These are phyloP conservation scores for Myxozyma vanderwaltii DNA, from an alignment of 805 yeast species.

Conservation along the genomic window DNA sequence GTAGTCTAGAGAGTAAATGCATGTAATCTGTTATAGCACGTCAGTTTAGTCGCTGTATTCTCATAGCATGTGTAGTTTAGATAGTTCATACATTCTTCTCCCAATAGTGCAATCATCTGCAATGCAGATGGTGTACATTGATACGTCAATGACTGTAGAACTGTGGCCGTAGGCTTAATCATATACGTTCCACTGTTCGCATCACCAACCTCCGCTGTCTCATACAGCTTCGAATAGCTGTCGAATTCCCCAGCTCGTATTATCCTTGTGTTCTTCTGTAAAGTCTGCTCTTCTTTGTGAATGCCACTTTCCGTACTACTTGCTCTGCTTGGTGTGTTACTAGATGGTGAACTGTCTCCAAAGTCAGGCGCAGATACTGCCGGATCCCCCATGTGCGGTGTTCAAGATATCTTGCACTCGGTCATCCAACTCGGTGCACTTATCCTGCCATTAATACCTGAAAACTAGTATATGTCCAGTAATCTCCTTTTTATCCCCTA, in stretches of 20 bases:
- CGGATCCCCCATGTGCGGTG: slow-evolving; percentile 12
- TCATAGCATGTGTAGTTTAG: too few species aligned
- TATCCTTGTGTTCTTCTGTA: background rate
- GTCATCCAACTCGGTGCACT: background rate
- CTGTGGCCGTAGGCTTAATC: slow-evolving; percentile 20
- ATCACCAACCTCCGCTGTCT: background rate
- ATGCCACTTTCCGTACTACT: background rate
- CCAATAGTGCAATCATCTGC: slow-evolving; percentile 20
- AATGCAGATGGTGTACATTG: slow-evolving; percentile 27
- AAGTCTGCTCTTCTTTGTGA: background rate
- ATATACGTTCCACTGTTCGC: slow-evolving; percentile 1
- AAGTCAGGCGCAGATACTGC: background rate
- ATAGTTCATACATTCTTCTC: slow-evolving; percentile 29
- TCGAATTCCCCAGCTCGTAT: background rate
- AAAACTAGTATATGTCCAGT: background rate
- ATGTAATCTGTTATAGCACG: slow-evolving; percentile 14
- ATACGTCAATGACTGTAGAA: slow-evolving; percentile 14
- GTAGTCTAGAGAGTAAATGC: slow-evolving; percentile 37
- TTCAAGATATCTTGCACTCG: background rate
- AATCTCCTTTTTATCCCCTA: background rate
- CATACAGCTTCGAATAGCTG: slow-evolving; percentile 2
- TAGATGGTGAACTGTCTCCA: background rate
- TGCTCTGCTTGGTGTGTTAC: background rate
- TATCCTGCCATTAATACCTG: background rate
- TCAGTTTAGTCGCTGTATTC: too few species aligned